These are phyloP conservation scores for Paramecium tetraurelia DNA, from an alignment of 73 alveolate species.

Conservation along the genomic window DNA sequence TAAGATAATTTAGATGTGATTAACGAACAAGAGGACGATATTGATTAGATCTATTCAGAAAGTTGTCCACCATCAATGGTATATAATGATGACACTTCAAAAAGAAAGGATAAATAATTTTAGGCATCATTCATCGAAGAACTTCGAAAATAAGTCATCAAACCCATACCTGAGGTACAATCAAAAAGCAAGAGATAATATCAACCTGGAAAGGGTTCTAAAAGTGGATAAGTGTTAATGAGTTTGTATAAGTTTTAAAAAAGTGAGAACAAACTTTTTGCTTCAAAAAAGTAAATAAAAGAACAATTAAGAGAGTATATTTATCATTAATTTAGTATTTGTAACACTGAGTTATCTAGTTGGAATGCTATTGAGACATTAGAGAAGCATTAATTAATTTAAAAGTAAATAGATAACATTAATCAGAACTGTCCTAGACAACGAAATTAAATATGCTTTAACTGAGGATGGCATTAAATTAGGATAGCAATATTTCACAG, in stretches of 20 bases:
- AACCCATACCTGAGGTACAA: neutral
- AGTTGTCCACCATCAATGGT: neutral
- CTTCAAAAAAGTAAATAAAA: slow-evolving; percentile 16
- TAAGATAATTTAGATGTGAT: neutral
- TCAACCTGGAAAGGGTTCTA: slow-evolving; percentile 1
- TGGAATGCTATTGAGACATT: neutral
- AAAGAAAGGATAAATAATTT: neutral
- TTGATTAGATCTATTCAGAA: neutral
- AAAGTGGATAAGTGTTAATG: slow-evolving; percentile 5
- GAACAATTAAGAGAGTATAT: neutral
- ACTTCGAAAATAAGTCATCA: neutral
- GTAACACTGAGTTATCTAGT: neutral
- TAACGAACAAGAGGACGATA: neutral
- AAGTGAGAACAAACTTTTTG: slow-evolving; percentile 5
- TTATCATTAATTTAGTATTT: neutral
- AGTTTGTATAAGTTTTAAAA: slow-evolving; percentile 18
- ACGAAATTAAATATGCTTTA: slow-evolving; percentile 19
- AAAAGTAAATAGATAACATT: neutral
- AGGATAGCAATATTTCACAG: neutral
- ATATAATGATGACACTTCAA: neutral
- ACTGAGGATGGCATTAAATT: slow-evolving; percentile 35
- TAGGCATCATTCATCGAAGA: neutral
- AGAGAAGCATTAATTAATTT: slow-evolving; percentile 23
- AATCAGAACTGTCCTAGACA: slow-evolving; percentile 5
- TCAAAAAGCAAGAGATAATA: slow-evolving; percentile 8